These are phyloP conservation scores for Aspergillus sergii DNA, from an alignment of 2,329 filamentous ascomycete genomes.

Conservation along the genomic window DNA sequence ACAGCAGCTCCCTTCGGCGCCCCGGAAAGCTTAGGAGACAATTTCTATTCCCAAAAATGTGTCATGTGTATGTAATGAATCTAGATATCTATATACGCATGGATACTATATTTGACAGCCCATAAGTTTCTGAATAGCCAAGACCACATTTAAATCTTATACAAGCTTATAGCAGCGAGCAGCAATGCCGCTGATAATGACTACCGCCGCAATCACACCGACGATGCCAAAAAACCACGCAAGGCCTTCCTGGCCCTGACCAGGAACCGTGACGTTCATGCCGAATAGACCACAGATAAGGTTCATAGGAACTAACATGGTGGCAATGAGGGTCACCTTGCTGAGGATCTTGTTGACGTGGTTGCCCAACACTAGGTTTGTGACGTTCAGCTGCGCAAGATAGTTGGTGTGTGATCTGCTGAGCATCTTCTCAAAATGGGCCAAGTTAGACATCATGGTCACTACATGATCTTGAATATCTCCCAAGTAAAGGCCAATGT, in stretches of 20 bases:
- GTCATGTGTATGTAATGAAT: neutral
- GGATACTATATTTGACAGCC: neutral
- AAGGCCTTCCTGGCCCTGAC: conserved; percentile 36
- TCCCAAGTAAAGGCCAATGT: conserved; percentile 93
- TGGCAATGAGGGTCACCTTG: conserved; percentile 93
- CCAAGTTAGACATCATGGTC: conserved; percentile 96
- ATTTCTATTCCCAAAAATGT: neutral
- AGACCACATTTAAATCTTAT: conserved; percentile 21
- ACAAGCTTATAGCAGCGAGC: conserved; percentile 48
- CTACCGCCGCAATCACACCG: conserved; percentile 47
- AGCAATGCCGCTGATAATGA: conserved; percentile 40
- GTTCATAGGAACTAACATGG: conserved; percentile 94
- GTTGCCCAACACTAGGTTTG: conserved; percentile 86
- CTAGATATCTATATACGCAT: neutral
- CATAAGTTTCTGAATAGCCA: neutral
- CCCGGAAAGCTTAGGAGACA: too few species aligned
- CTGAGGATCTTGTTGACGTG: conserved; percentile 85
- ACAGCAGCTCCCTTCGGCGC: neutral
- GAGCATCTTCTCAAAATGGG: conserved; percentile 97
- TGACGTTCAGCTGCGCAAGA: conserved; percentile 88
- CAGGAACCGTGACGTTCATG: conserved; percentile 55
- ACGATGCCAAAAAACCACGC: conserved; percentile 55
- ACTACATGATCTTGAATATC: conserved; percentile 99
- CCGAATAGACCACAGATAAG: conserved; percentile 70
- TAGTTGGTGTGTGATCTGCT: conserved; percentile 95